phyloP scores from a whole-genome alignment of 75 land plant genomes.

The Pinus taeda region DNA sequence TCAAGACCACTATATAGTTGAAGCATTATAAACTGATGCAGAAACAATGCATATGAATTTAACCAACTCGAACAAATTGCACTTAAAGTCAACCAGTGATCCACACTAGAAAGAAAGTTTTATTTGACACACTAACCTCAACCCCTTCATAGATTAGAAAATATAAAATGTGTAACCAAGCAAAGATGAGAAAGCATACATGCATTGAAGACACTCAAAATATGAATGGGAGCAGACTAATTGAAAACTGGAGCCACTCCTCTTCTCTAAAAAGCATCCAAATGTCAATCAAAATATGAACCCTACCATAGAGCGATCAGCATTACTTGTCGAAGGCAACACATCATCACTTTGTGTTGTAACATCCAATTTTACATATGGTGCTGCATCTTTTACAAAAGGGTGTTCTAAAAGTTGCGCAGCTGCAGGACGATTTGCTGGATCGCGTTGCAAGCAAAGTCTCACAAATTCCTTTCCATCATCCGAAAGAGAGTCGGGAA shows the following conservation, averaged over 20 bases:
- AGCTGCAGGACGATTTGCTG: conserved; percentile 67
- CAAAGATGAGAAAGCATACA: neutral
- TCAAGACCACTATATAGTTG: neutral
- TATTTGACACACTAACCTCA: neutral
- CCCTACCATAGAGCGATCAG: conserved; percentile 26
- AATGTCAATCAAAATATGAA: neutral
- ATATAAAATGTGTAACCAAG: neutral
- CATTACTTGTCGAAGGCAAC: conserved; percentile 14
- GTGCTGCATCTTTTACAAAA: conserved; percentile 53
- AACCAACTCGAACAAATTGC: neutral
- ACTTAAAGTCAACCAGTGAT: neutral
- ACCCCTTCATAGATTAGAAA: neutral
- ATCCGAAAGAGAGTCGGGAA: conserved; percentile 69
- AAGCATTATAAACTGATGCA: neutral
- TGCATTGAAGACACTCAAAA: neutral
- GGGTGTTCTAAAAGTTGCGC: conserved; percentile 65
- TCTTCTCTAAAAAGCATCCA: neutral
- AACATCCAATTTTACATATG: conserved; percentile 26
- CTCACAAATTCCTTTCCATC: conserved; percentile 69
- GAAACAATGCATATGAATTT: neutral
- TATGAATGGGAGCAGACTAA: neutral
- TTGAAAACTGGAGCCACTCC: neutral
- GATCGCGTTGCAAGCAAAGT: conserved; percentile 67
- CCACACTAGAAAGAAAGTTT: neutral
- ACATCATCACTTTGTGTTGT: conserved; percentile 15